Evolutionary conservation across 257 asterid species (phyloP), one percentile per base, ranked within the genome.

Genomic region (Ballota nigra): DNA sequence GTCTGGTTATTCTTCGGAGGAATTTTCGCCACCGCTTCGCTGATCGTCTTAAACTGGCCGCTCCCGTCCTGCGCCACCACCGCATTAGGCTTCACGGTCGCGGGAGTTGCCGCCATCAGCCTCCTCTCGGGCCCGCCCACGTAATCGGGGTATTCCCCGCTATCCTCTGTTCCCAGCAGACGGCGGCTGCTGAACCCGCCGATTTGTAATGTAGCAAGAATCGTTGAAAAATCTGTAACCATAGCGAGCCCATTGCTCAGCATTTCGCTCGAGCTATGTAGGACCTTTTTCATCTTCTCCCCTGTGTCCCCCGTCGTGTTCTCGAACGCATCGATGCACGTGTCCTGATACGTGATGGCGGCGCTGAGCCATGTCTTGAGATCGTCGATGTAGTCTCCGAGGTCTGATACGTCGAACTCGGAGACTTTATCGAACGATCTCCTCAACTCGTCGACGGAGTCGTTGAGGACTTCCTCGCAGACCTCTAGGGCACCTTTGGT

Each of bases 321-420:
- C 67, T 83, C 77, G 45, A 92, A 88, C 8, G 83, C 88, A 28
- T 90, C 95, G 11, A 88, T 22, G 75, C 98, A 92, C 0, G 97
- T 83, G 20, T 87, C 85, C 59, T 88, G 87, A 79, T 83, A 78
- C 0, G 89, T 74, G 1, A 87, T 66, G 22, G 88, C 87, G 3
- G 86, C 97, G 16, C 93, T 85, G 1, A 90, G 86, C 98, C 97
- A 92, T 10, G 88, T 84, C 82, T 83, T 83, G 34, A 90, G 52
- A 64, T 92, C 96, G 16, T 83, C 91, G 0, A 85, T 43, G 49
- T 81, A 71, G 31, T 77, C 75, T 0, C 78, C 66, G 12, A 88
- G 41, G 40, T 77, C 74, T 5, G 36, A 43, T 10, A 67, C 10
- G 8, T 84, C 80, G 41, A 88, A 69, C 2, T 77, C 56, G 1